Evolutionary conservation across 352 stramenopile genomes (phyloP), one percentile per base, ranked within the genome.

Genomic region (Phytopythium delawarense): DNA sequence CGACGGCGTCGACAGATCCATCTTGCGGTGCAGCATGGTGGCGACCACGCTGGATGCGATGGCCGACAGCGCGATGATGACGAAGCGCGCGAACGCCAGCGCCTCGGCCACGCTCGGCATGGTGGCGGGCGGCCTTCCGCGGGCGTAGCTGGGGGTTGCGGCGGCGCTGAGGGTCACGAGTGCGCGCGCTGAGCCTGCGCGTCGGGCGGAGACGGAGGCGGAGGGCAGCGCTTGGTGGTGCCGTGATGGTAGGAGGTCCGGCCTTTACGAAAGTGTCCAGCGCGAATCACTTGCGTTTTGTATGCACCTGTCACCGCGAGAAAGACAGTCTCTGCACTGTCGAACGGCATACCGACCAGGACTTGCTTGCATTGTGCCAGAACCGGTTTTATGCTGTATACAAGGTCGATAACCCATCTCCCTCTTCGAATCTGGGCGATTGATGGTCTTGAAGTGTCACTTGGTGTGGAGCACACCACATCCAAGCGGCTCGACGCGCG

Each of bases 31-130:
- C 32, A 80, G 63, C 42, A 78, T 35, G 18, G 76, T 72, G 2
- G 67, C 72, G 20, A 78, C 72, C 6, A 80, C 70, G 21, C 67
- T 72, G 34, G 69, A 74, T 45, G 74, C 68, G 20, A 77, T 58
- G 56, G 72, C 72, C 28, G 64, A 60, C n/a, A 66, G 67, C 34
- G 67, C 71, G 60, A 78, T 78, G 56, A 77, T 76, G 4, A 77
- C 67, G 57, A 80, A 68, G 28, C 72, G 72, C 58, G 62, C 56
- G 37, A 63, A 72, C 62, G 74, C 67, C 49, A 80, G 64, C 48
- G 59, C 67, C 32, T 76, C 53, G 35, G 71, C 62, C 55, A 61
- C 13, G 28, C 16, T 39, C 23, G 40, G 25, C 55, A 61, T 61
- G 23, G 18, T 18, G 4, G 3, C 20, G 9, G 9, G 7, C 45